Conservation (phyloP, 805 yeast species). For the Metschnikowia chrysomelidarum region DNA sequence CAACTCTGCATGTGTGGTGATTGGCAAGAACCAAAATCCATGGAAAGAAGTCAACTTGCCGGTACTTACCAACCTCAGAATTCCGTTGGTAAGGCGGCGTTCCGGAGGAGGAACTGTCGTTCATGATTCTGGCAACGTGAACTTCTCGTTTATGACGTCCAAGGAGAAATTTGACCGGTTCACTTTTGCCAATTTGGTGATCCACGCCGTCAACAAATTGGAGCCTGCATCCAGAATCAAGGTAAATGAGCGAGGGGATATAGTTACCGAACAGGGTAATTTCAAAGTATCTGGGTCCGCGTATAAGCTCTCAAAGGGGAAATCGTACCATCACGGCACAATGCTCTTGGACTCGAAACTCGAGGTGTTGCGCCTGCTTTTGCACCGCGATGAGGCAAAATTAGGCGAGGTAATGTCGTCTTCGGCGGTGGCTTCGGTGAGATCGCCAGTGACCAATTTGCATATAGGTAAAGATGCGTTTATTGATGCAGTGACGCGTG, state of each 20-base stretch:
- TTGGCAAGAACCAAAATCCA: slow-evolving; percentile 96
- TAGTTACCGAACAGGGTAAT: slow-evolving; percentile 43
- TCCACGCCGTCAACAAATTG: slow-evolving; percentile 26
- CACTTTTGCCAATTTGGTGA: slow-evolving; percentile 49
- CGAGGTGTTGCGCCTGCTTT: slow-evolving; percentile 53
- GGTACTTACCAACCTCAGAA: slow-evolving; percentile 43
- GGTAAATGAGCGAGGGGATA: slow-evolving; percentile 80
- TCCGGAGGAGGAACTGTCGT: slow-evolving; percentile 98
- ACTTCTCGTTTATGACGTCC: slow-evolving; percentile 77
- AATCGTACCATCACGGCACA: slow-evolving; percentile 94
- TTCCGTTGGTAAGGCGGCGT: slow-evolving; percentile 73
- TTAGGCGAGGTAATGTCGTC: slow-evolving; percentile 44
- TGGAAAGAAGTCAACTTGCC: slow-evolving; percentile 80
- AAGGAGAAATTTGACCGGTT: slow-evolving; percentile 62
- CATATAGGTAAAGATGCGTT: slow-evolving; percentile 47
- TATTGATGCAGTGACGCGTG: slow-evolving; percentile 38
- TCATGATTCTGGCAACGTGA: slow-evolving; percentile 87
- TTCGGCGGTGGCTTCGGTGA: slow-evolving; percentile 70
- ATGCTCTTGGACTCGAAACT: slow-evolving; percentile 75
- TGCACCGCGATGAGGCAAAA: slow-evolving; percentile 45
- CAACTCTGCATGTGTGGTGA: slow-evolving; percentile 83
- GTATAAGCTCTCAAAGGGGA: slow-evolving; percentile 75
- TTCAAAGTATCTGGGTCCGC: slow-evolving; percentile 91
- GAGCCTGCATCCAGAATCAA: slow-evolving; percentile 25
- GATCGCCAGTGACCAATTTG: slow-evolving; percentile 74